These are phyloP conservation scores for Salix caprea DNA, from an alignment of 345 rosid genomes.

Conservation along the genomic window DNA sequence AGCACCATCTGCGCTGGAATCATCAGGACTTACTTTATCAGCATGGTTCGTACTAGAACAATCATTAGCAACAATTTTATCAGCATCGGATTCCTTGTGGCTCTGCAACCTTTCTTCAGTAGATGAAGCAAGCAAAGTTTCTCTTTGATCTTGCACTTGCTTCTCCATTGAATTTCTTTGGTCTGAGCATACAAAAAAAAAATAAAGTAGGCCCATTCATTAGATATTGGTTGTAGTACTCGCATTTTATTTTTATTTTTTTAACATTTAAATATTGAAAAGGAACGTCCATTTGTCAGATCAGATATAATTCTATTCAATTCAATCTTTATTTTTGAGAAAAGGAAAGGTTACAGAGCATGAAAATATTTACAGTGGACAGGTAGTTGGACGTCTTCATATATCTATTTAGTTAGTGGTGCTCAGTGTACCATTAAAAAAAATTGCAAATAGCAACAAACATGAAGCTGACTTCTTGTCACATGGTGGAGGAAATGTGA, in stretches of 20 bases:
- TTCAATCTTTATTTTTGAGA: neutral
- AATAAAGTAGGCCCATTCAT: neutral
- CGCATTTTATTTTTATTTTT: neutral
- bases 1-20: slow-evolving; percentile 47
- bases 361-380: neutral
- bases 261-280: neutral
- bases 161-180: slow-evolving; percentile 49
- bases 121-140: slow-evolving; percentile 51
- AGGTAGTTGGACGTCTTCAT: neutral
- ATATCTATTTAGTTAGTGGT: neutral
- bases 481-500: neutral
- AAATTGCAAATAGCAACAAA: neutral
- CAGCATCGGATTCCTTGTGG: slow-evolving; percentile 42
- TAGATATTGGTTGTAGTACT: neutral
- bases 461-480: neutral
- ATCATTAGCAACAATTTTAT: slow-evolving; percentile 46
- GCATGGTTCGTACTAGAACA: slow-evolving; percentile 50
- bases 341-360: neutral
- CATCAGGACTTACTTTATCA: slow-evolving; percentile 47
- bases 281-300: neutral
- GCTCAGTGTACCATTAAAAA: neutral
- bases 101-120: slow-evolving; percentile 46
- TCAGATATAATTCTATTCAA: neutral
- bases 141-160: slow-evolving; percentile 40
- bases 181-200: slow-evolving; percentile 35